Base-by-base conservation (phyloP, 2,329 filamentous ascomycete species). In the Aspergillus aculeatus region DNA sequence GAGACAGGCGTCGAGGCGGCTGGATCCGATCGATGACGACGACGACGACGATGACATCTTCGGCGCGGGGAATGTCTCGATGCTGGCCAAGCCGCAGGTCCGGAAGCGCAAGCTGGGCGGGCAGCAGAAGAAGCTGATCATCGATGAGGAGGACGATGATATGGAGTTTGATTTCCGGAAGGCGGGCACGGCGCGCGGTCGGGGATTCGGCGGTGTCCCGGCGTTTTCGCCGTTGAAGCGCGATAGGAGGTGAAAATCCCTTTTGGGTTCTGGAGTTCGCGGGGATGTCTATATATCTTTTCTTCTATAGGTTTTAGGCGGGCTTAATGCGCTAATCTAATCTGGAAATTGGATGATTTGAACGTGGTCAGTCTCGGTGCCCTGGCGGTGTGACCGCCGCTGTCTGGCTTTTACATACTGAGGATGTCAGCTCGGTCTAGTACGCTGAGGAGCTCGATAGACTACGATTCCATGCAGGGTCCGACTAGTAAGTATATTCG, bases 191-290 rank as follows among this genome's bases (percentile, higher is more conserved):
- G 38, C 47, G 32, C 59, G 58, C 5, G 54, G 60, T 11, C 62
- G 75, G 26, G 75, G 74, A 1, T 72, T 82, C 50, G 69, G 83
- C 76, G 68, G 59, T 0, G 84, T 88, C 63, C 79, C 81, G 12
- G 77, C 77, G 51, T 92, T 92, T 71, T 92, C 89, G 19, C 89
- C 89, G 7, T 76, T 92, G 60, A 92, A 92, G 77, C 84, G 84
- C 70, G 86, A 91, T 54, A 83, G 84, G 59, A 84, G 86, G 60
- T 64, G 67, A 55, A 35, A 12, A 16, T 12, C 10, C 12, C 2
- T 16, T 12, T 12, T 4, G 5, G 5, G 32, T 35, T 12, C 5
- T 35, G 11, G 5, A 35, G 10, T 35, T 35, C 11, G 4, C 14
- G 12, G 32, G 32, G 11, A 12, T 35, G 32, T 11, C 32, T 35